phyloP scores from a whole-genome alignment of 2,329 filamentous ascomycete species.

The Rhynchosporium graminicola region DNA sequence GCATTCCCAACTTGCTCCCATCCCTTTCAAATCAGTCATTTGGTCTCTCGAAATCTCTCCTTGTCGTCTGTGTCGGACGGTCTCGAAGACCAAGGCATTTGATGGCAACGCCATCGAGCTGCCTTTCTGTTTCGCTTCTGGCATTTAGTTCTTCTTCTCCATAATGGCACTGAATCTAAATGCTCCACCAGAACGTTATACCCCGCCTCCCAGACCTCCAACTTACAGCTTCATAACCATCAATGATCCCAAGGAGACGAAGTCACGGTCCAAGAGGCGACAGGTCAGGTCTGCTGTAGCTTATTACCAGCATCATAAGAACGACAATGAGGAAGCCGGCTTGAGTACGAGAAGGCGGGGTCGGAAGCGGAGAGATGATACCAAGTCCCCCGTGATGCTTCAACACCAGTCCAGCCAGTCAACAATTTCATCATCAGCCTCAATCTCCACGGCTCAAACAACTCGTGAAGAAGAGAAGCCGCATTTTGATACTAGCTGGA shows the following conservation, averaged over 20 bases:
- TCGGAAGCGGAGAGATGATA: conserved; percentile 5
- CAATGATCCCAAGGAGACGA: conserved; percentile 23
- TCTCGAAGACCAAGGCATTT: background rate
- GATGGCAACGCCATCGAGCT: conserved; percentile 1
- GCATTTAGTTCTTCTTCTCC: background rate
- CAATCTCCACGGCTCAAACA: conserved; percentile 2
- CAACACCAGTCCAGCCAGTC: conserved; percentile 11
- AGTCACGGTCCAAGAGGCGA: conserved; percentile 18
- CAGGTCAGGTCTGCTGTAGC: conserved; percentile 24
- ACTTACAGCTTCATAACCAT: conserved; percentile 24
- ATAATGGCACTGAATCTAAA: background rate
- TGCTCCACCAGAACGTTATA: conserved; percentile 4
- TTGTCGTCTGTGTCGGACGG: background rate
- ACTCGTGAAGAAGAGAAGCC: background rate
- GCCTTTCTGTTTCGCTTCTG: background rate
- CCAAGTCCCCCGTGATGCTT: conserved; percentile 1
- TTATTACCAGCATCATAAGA: conserved; percentile 25
- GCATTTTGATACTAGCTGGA: background rate
- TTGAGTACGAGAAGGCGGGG: conserved; percentile 5
- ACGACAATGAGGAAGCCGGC: conserved; percentile 16
- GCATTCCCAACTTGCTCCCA: too few species aligned
- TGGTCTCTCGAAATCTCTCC: too few species aligned
- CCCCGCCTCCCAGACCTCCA: conserved; percentile 5
- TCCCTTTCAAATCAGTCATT: too few species aligned
- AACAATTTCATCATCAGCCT: background rate